Base-by-base conservation (phyloP, 192 early-diverging fungal genomes). In the Podila horticola region DNA sequence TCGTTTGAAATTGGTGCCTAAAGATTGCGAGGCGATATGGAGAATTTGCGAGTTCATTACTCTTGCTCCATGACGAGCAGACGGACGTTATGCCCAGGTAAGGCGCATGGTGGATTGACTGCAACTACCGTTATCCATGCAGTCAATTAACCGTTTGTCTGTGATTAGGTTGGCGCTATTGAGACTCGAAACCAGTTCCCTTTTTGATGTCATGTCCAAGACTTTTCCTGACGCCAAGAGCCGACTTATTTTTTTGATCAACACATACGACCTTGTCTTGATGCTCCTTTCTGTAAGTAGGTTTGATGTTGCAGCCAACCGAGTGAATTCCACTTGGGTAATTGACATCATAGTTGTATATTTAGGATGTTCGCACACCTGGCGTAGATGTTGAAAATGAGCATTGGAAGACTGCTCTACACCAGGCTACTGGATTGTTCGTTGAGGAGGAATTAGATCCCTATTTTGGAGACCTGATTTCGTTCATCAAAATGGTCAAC, bases 181-280 rank as follows among this genome's bases (percentile, higher is more conserved):
- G 91, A n/a, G 69, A 93, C 31, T 92, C 92, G 66, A 92, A 85
- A 69, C 95, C 94, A 81, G 85, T 95, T 52, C 85, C 8, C 84
- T 97, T 19, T 84, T 99, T 29, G 77, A 92, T 20, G 84, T 89
- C 38, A 91, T 95, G 85, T 91, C 94, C 1, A 91, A 86, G 13
- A 91, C 92, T 48, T 90, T 94, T 65, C 65, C 84, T 10, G 94
- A 95, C 61, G 84, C 84, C 24, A 93, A 93, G 51, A 88, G 85
- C 29, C 79, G 91, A 36, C 83, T 94, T 51, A 90, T 95, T 15
- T 97, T 97, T 70, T 84, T 95, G 68, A 96, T 99, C 77, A 99
- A 98, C 88, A 99, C 97, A 74, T 94, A 94, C 82, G 97, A 99
- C 72, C 84, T 97, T 19, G 90, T 98, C 24, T 84, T 94, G 29